Percentiles rank a stretch among this genome's conserved stretches.
phyloP scores from a whole-genome alignment of 1,284 basidiomycete species.

The Singerocomus rubriflavus region DNA sequence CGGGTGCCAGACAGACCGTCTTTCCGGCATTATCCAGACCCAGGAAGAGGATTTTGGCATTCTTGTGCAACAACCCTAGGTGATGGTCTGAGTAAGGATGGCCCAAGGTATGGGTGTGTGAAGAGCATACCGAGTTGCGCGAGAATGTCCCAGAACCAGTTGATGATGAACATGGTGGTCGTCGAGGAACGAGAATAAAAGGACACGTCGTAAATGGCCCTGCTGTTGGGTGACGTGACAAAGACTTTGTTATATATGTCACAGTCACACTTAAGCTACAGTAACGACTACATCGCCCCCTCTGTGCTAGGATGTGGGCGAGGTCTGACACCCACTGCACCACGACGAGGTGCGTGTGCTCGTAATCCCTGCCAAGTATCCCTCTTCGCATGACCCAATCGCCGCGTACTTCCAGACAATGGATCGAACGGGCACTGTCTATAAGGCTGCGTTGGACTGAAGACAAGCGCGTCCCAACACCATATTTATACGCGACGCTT shows the following conservation, averaged over 20 bases:
- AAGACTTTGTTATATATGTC: slow-evolving; percentile 6
- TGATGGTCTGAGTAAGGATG: slow-evolving; percentile 2
- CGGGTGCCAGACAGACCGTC: slow-evolving; percentile 65
- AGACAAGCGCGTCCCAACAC: not conserved
- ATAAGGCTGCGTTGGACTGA: slow-evolving; percentile 53
- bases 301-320: slow-evolving; percentile 45
- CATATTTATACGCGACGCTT: slow-evolving; percentile 12
- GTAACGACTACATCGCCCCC: too few relatives aligned
- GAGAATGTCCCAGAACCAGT: slow-evolving; percentile 96
- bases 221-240: slow-evolving; percentile 21
- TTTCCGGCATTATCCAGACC: slow-evolving; percentile 99
- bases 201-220: slow-evolving; percentile 17
- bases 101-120: not conserved
- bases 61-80: slow-evolving; percentile 94
- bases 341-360: slow-evolving; percentile 52
- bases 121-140: slow-evolving; percentile 77
- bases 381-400: slow-evolving; percentile 73
- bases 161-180: slow-evolving; percentile 75
- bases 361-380: slow-evolving; percentile 53
- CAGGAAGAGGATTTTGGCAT: slow-evolving; percentile 99
- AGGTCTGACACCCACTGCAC: slow-evolving; percentile 74
- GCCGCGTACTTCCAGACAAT: slow-evolving; percentile 51
- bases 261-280: slow-evolving; percentile 7
- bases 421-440: slow-evolving; percentile 72
- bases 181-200: slow-evolving; percentile 24